Conservation (phyloP, 305 asterid genomes). For the Fraxinus sp. region DNA sequence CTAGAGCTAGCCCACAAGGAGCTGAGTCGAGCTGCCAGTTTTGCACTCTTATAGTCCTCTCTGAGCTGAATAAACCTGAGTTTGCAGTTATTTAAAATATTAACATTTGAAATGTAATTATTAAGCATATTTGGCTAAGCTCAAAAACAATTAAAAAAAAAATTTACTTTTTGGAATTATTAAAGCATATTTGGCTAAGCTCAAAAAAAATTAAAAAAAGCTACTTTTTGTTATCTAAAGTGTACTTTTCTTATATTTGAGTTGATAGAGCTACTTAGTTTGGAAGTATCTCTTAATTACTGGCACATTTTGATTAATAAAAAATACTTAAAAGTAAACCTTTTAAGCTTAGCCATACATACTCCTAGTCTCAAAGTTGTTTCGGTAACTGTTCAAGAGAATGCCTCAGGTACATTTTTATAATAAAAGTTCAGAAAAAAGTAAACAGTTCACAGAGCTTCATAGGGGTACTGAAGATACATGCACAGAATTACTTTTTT, state of each 20-base stretch:
- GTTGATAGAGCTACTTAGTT: background rate
- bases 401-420: background rate
- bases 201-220: background rate
- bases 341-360: background rate
- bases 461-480: background rate
- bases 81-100: slow-evolving; percentile 24
- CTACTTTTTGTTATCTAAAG: background rate
- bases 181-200: background rate
- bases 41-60: slow-evolving; percentile 97
- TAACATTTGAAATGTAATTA: background rate
- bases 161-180: background rate
- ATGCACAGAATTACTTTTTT: background rate
- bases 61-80: slow-evolving; percentile 96
- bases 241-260: background rate
- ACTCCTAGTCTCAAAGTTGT: background rate
- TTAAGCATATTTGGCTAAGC: background rate
- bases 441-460: background rate
- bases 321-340: background rate
- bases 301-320: background rate
- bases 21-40: slow-evolving; percentile 81
- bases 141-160: background rate
- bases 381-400: background rate
- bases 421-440: background rate
- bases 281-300: background rate
- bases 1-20: slow-evolving; percentile 60